A percentile compares a stretch with the other conserved stretches of the same genome.
Conservation (phyloP, 2,329 filamentous ascomycete species). For the Helotiales sp. region DNA sequence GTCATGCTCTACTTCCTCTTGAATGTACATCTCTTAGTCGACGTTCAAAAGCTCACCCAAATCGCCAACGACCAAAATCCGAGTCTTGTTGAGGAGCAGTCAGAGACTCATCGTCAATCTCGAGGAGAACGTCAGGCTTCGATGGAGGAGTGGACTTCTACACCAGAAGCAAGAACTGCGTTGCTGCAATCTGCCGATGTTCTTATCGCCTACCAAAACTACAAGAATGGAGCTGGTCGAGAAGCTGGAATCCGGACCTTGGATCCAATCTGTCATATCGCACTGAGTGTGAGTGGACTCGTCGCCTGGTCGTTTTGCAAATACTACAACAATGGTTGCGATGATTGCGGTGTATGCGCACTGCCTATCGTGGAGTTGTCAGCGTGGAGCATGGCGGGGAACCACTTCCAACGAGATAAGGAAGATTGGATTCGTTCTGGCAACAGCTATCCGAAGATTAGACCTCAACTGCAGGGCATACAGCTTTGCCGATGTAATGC, state of each 20-base stretch:
- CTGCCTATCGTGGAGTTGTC: conserved; percentile 26
- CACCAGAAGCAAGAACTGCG: conserved; percentile 34
- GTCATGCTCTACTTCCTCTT: conserved; percentile 41
- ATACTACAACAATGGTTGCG: conserved; percentile 33
- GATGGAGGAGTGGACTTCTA: conserved; percentile 34
- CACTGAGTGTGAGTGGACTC: conserved; percentile 35
- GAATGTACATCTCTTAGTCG: conserved; percentile 38
- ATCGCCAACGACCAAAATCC: conserved; percentile 29
- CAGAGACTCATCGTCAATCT: conserved; percentile 22
- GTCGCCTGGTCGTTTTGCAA: conserved; percentile 40
- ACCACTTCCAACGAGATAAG: conserved; percentile 14
- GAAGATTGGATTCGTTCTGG: conserved; percentile 27
- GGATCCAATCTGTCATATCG: conserved; percentile 39
- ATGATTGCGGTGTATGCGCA: conserved; percentile 21
- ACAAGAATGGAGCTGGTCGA: neutral
- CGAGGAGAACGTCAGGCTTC: conserved; percentile 24
- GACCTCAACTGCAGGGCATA: conserved; percentile 32
- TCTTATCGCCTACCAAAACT: conserved; percentile 26
- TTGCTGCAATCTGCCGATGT: conserved; percentile 38
- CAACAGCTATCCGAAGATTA: neutral
- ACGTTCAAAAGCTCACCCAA: conserved; percentile 35
- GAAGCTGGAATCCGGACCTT: conserved; percentile 9
- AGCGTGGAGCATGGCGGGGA: conserved; percentile 23
- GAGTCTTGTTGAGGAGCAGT: conserved; percentile 12
- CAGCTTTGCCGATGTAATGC: conserved; percentile 36